Conservation (phyloP, 2,329 filamentous ascomycete species). For the Xylaria sp. region DNA sequence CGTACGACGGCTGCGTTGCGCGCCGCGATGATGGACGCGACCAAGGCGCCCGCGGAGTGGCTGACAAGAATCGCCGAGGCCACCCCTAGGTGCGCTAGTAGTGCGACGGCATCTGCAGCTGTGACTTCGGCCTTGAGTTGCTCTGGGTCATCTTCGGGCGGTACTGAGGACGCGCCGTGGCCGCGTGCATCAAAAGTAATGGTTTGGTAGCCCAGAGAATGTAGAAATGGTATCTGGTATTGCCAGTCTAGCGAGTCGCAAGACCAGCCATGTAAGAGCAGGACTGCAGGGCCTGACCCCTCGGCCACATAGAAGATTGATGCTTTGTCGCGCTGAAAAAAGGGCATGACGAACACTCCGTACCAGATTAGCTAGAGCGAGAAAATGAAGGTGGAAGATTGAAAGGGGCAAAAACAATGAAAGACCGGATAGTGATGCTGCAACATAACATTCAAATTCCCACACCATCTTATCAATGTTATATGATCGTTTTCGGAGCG, state of each 20-base stretch:
- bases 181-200: slow-evolving; percentile 23
- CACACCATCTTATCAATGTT: not conserved
- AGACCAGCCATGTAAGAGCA: slow-evolving; percentile 22
- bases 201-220: slow-evolving; percentile 20
- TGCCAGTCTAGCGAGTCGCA: slow-evolving; percentile 21
- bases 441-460: not conserved
- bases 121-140: slow-evolving; percentile 20
- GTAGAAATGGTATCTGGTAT: slow-evolving; percentile 25
- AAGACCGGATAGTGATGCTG: not conserved
- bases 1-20: not conserved
- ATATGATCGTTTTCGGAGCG: not conserved
- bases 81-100: slow-evolving; percentile 10
- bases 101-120: slow-evolving; percentile 11
- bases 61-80: not conserved
- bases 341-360: not conserved
- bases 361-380: not conserved
- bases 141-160: not conserved
- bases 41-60: not conserved
- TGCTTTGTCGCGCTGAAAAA: not conserved
- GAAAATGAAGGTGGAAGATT: not conserved
- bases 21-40: not conserved
- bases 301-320: slow-evolving; percentile 20
- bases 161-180: slow-evolving; percentile 18
- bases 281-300: slow-evolving; percentile 15
- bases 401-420: not conserved